Conservation (phyloP, 305 asterid species). For the Fraxinus sp. region DNA sequence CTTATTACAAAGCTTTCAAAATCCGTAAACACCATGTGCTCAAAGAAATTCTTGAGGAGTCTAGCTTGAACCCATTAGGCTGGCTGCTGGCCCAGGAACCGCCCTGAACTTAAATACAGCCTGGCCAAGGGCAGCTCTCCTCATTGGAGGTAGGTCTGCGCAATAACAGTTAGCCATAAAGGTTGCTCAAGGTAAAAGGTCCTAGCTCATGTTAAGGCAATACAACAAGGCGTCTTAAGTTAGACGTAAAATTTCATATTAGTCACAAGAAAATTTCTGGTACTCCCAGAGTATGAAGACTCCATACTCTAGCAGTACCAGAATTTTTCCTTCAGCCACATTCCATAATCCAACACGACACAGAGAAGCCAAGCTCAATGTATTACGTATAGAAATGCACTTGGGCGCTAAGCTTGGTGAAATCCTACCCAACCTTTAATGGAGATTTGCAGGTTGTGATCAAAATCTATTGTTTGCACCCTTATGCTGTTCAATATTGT, state of each 20-base stretch:
- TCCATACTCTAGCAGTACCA: neutral
- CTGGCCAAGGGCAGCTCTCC: too few species aligned
- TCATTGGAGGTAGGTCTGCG: too few species aligned
- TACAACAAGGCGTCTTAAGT: too few species aligned
- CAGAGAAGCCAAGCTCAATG: neutral
- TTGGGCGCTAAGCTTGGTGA: neutral
- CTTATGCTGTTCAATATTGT: too few species aligned
- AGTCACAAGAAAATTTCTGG: neutral
- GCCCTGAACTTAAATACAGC: too few species aligned
- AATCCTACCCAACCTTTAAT: neutral
- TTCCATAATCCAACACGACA: neutral
- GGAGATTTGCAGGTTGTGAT: neutral
- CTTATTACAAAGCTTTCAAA: neutral
- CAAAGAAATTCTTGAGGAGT: too few species aligned
- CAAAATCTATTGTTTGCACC: neutral
- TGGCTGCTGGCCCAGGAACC: too few species aligned
- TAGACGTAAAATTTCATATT: too few species aligned
- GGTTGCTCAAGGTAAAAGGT: too few species aligned
- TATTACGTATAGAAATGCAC: neutral
- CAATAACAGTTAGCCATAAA: too few species aligned
- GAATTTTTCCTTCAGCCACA: neutral
- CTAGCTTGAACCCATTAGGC: too few species aligned
- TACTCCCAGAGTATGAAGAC: neutral
- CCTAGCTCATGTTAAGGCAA: too few species aligned
- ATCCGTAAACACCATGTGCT: neutral